Evolutionary conservation across 2,329 filamentous ascomycete species (phyloP), one percentile per base, ranked within the genome.

Genomic region (Phyllosticta paracitricarpa): DNA sequence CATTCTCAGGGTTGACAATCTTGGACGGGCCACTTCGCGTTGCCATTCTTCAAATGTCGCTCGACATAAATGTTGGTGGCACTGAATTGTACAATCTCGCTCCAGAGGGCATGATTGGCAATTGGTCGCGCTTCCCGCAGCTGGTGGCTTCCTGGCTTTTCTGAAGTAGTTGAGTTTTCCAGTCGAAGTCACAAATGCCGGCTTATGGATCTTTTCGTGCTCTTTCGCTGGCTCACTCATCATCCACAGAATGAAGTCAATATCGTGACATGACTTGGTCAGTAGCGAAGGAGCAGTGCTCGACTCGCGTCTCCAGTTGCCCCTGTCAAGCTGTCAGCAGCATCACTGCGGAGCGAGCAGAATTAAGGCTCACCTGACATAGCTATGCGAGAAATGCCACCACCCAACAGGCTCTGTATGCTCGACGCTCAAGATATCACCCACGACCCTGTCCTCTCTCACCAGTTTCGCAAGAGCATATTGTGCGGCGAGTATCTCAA

Each of bases 191-290:
- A 97, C 81, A 1, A 81, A 83, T 5, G 84, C 81, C 0, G 93
- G 93, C 0, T 93, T 78, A 72, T 97, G 92, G 19, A 54, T 35
- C 56, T 56, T 62, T 24, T 62, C 60, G 10, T 56, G 56, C 17
- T 24, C 51, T 22, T 51, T 54, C 1, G 60, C 60, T 12, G 60
- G 60, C 35, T 58, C 60, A 26, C 60, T 58, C 10, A 97, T 81
- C 55, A 97, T 77, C 94, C 94, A 99, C 17, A 97, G 79, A 4
- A 97, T 77, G 62, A 97, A 84, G 70, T 99, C 94, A 57, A 99
- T 89, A 68, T 99, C 94, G 69, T 99, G 94, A 67, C 94, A 97
- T 63, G 90, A 95, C 75, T 97, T 99, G 2, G 93, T 96, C 30
- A 99, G 81, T 1, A 99, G 80, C 1, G 89, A 93, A 6, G 87